Evolutionary conservation across 352 stramenopile species (phyloP).

Genomic region (Saprolegnia diclina): DNA sequence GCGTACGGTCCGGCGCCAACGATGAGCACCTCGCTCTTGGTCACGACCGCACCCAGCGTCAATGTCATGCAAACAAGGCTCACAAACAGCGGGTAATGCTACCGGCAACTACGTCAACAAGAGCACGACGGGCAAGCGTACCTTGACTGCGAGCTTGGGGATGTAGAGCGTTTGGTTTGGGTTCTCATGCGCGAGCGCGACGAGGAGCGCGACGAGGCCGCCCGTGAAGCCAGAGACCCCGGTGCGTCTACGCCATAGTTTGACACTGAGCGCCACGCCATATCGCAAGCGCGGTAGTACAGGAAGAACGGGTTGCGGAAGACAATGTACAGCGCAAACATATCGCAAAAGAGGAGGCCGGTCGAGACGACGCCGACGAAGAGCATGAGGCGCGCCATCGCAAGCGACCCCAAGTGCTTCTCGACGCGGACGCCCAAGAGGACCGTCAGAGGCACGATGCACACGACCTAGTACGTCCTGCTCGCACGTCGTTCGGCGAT

Average conservation of each 20-base stretch:
- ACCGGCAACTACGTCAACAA: not conserved
- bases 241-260: slow-evolving; percentile 37
- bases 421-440: slow-evolving; percentile 73
- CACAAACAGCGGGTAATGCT: slow-evolving; percentile 69
- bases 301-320: slow-evolving; percentile 72
- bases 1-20: slow-evolving; percentile 70
- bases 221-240: slow-evolving; percentile 73
- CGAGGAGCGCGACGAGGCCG: slow-evolving; percentile 69
- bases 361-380: slow-evolving; percentile 67
- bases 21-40: slow-evolving; percentile 29
- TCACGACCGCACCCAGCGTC: slow-evolving; percentile 39
- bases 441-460: slow-evolving; percentile 60
- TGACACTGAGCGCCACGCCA: slow-evolving; percentile 1
- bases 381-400: slow-evolving; percentile 59
- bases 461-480: slow-evolving; percentile 47
- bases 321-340: slow-evolving; percentile 79
- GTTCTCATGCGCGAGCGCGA: slow-evolving; percentile 71
- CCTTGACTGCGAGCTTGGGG: slow-evolving; percentile 18
- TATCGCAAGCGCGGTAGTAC: slow-evolving; percentile 42
- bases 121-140: not conserved
- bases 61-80: slow-evolving; percentile 46
- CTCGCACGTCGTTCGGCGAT: not conserved
- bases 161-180: slow-evolving; percentile 40
- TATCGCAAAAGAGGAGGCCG: slow-evolving; percentile 69
- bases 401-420: slow-evolving; percentile 53